Conservation (phyloP, 2,329 filamentous ascomycete species). For the Exophiala xenobiotica region DNA sequence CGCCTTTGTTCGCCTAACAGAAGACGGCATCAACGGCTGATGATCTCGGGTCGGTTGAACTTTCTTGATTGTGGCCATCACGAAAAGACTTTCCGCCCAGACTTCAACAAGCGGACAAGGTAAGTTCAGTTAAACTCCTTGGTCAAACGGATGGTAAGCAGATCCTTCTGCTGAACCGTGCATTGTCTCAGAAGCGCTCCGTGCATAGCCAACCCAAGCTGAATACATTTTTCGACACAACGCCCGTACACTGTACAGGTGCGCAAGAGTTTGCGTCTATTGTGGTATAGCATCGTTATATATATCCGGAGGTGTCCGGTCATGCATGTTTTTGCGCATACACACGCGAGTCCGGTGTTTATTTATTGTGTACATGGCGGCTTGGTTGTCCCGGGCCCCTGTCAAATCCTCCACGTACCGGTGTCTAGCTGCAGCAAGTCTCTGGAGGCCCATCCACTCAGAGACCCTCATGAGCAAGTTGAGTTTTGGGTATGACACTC, state of each 20-base stretch:
- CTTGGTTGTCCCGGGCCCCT: not conserved
- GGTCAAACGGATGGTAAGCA: too few species aligned
- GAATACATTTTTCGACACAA: not conserved
- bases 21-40: not conserved
- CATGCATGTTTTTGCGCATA: not conserved
- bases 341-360: not conserved
- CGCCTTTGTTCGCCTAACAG: not conserved
- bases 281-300: too few species aligned
- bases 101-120: too few species aligned
- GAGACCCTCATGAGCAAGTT: not conserved
- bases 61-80: too few species aligned
- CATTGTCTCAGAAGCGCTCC: not conserved
- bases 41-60: not conserved
- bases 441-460: not conserved
- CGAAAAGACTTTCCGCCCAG: too few species aligned
- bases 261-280: too few species aligned
- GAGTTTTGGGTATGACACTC: constrained; percentile 12
- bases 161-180: not conserved
- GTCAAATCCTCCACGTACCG: not conserved
- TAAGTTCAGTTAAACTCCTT: too few species aligned
- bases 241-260: too few species aligned
- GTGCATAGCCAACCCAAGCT: not conserved
- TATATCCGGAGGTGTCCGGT: not conserved
- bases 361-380: not conserved
- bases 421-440: not conserved